Evolutionary conservation across 352 stramenopile genomes (phyloP).

Genomic region (Phytophthora pisi): DNA sequence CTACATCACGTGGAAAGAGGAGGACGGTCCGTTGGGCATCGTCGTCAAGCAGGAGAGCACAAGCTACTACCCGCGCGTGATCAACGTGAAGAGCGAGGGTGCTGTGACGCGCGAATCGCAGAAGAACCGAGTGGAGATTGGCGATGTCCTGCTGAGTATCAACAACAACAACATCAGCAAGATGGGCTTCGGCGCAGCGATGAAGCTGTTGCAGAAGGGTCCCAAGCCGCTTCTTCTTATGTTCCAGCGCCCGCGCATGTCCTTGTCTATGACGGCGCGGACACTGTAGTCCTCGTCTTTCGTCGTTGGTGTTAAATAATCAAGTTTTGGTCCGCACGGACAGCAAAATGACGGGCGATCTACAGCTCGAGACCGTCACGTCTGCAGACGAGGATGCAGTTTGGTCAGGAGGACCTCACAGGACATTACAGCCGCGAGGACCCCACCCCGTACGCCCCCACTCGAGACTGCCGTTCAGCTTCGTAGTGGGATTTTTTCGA

Average conservation of each 20-base stretch:
- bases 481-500: constrained; percentile 26
- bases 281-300: constrained; percentile 40
- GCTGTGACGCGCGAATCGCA: constrained; percentile 80
- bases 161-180: constrained; percentile 94
- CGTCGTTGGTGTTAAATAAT: constrained; percentile 32
- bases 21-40: constrained; percentile 84
- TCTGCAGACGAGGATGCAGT: constrained; percentile 35
- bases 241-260: constrained; percentile 76
- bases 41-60: constrained; percentile 88
- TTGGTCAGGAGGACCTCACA: constrained; percentile 18
- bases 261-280: constrained; percentile 35
- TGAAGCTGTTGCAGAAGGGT: constrained; percentile 87
- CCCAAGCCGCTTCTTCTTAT: constrained; percentile 88
- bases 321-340: constrained; percentile 28
- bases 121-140: constrained; percentile 84
- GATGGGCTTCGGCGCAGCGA: constrained; percentile 86
- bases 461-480: constrained; percentile 14
- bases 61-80: constrained; percentile 87
- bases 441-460: constrained; percentile 23
- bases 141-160: constrained; percentile 84
- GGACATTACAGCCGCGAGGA: constrained; percentile 1
- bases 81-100: constrained; percentile 89
- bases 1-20: constrained; percentile 91
- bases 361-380: constrained; percentile 14
- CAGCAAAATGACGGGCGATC: constrained; percentile 17